Base-by-base conservation (phyloP, 768 basidiomycete species). In the Hysterangium stoloniferum region DNA sequence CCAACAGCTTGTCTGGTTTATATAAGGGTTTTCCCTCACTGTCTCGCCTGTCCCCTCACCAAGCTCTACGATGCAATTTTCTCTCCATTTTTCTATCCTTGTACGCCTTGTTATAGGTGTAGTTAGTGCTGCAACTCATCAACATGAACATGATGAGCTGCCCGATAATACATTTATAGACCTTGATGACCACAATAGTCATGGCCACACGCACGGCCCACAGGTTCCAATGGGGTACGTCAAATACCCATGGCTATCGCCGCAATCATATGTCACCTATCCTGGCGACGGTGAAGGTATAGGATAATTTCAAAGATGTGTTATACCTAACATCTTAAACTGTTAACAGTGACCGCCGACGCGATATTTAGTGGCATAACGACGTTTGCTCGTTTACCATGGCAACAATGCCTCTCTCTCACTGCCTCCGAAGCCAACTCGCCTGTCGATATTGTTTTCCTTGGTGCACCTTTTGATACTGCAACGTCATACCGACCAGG, bases 381-480 rank as follows among this genome's bases (percentile, higher is more conserved):
- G 1, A 88, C 87, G 2, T 94, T 92, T 62, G 90, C 91, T 15
- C 90, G 77, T 64, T 73, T 94, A n/a, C 87, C 87, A 24, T 90
- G 85, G 78, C 74, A 80, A 1, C 77, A 82, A 56, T 92, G 90
- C 62, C 77, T 92, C 45, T 79, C 79, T 36, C 47, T 62, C 27
- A 75, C 74, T 55, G 78, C 84, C 48, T 13, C 52, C 6, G 40
- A 37, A 11, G 72, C 63, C 40, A 60, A 79, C 46, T 63, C 69
- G 27, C 64, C 73, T 1, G 82, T 87, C 57, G 91, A 94, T 64
- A 82, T 94, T 48, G 89, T 86, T 20, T 79, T 94, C 62, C 66
- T 93, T 34, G 90, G 84, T 27, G 84, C 83, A 34, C 84, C 84
- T 1, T 86, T 87, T 59, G 81, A 86, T 50, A 84, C 82, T 20